A percentile compares a stretch with the other conserved stretches of the same genome.
These are phyloP conservation scores for Aspergillus sparsus DNA, from an alignment of 495 filamentous ascomycete genomes.

Conservation along the genomic window DNA sequence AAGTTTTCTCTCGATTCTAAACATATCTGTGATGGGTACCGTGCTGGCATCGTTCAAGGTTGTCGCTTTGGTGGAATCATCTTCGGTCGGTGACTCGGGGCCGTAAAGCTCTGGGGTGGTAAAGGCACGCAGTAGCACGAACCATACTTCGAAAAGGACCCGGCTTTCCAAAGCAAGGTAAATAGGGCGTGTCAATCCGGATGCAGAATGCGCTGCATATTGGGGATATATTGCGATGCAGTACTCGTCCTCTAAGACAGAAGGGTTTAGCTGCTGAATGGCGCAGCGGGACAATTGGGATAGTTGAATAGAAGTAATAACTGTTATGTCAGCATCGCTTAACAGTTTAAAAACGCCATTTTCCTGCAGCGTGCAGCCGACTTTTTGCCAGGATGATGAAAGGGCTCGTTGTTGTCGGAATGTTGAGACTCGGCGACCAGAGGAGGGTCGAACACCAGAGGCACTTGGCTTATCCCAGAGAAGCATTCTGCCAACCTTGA, in stretches of 20 bases:
- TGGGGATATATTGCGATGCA: conserved; percentile 90
- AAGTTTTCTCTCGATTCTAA: conserved; percentile 64
- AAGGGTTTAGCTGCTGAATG: conserved; percentile 83
- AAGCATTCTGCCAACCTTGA: conserved; percentile 94
- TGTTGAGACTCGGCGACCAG: conserved; percentile 47
- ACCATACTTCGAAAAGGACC: conserved; percentile 94
- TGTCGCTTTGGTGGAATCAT: conserved; percentile 30
- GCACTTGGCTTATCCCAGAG: conserved; percentile 71
- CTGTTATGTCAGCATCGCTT: conserved; percentile 74
- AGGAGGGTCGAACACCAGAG: conserved; percentile 43
- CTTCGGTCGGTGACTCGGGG: conserved; percentile 41
- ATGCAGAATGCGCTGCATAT: conserved; percentile 67
- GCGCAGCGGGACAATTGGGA: conserved; percentile 86
- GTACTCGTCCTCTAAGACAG: conserved; percentile 91
- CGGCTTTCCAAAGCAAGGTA: conserved; percentile 87
- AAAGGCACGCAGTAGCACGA: conserved; percentile 88
- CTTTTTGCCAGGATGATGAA: conserved; percentile 71
- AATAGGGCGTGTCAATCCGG: conserved; percentile 47
- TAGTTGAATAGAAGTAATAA: conserved; percentile 83
- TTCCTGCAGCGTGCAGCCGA: conserved; percentile 92
- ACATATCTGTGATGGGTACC: conserved; percentile 54
- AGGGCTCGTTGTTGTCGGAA: conserved; percentile 57
- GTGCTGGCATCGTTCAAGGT: conserved; percentile 24
- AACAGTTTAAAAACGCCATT: conserved; percentile 93
- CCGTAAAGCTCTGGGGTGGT: conserved; percentile 92